Conservation (phyloP, 495 filamentous ascomycete genomes). For the Xylaria cubensis region DNA sequence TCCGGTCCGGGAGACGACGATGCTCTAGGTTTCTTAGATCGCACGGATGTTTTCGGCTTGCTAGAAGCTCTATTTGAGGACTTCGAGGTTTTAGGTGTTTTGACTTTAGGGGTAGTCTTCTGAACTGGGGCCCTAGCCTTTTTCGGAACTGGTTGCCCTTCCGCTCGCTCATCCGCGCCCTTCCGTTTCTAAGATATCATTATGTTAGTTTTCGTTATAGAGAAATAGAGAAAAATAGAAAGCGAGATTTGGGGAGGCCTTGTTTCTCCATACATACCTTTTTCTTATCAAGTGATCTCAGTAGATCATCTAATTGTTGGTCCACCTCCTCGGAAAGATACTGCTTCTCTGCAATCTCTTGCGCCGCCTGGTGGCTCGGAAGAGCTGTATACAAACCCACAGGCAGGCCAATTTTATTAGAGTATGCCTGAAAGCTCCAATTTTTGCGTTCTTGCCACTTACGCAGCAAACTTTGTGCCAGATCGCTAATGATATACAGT, state of each 20-base stretch:
- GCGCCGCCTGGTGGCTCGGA: conserved; percentile 76
- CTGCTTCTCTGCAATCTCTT: conserved; percentile 81
- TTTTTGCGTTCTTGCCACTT: conserved; percentile 80
- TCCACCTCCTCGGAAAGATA: conserved; percentile 84
- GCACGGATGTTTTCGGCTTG: conserved; percentile 44
- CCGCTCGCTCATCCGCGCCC: conserved; percentile 48
- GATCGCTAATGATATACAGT: conserved; percentile 86
- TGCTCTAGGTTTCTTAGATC: conserved; percentile 39
- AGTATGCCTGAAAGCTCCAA: conserved; percentile 80
- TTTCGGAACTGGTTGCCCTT: conserved; percentile 48
- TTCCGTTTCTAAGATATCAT: conserved; percentile 55
- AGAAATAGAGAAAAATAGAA: neutral
- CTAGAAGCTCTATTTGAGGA: conserved; percentile 43
- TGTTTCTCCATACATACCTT: conserved; percentile 48
- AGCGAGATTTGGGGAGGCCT: neutral
- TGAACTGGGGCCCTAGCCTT: conserved; percentile 41
- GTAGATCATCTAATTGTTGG: conserved; percentile 72
- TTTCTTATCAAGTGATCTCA: conserved; percentile 60
- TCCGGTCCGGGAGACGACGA: conserved; percentile 41
- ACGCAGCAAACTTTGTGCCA: conserved; percentile 81
- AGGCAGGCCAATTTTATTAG: conserved; percentile 81
- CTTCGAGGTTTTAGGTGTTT: conserved; percentile 39
- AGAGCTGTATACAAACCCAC: conserved; percentile 77
- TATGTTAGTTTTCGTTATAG: conserved; percentile 26
- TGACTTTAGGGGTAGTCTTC: conserved; percentile 36